Conservation (phyloP, 2,329 filamentous ascomycete genomes). For the Trichothecium roseum region DNA sequence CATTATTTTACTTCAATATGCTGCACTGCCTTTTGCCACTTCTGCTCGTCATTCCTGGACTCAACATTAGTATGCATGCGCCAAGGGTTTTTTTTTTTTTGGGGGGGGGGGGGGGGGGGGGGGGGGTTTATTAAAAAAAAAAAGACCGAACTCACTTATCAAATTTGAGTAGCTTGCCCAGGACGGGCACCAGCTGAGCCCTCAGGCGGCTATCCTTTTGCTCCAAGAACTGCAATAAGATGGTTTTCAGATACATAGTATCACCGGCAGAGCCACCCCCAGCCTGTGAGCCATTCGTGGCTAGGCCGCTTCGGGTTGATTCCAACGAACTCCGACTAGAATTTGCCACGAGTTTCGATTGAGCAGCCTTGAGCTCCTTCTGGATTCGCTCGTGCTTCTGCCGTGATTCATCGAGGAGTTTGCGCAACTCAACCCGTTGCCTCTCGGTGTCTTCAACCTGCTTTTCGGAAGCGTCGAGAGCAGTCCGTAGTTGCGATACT, state of each 20-base stretch:
- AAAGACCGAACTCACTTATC: slow-evolving; percentile 48
- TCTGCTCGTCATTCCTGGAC: slow-evolving; percentile 60
- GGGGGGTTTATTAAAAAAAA: not conserved
- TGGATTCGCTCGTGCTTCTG: slow-evolving; percentile 69
- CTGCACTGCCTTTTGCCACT: slow-evolving; percentile 70
- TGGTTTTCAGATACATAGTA: slow-evolving; percentile 66
- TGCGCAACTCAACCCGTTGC: slow-evolving; percentile 66
- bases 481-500: slow-evolving; percentile 66
- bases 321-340: slow-evolving; percentile 33
- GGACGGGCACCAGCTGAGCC: slow-evolving; percentile 64
- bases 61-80: not conserved
- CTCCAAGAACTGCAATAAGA: slow-evolving; percentile 71
- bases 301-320: slow-evolving; percentile 21
- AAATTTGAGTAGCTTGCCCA: slow-evolving; percentile 67
- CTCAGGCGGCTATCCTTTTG: slow-evolving; percentile 69
- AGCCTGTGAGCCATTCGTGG: slow-evolving; percentile 15
- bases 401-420: slow-evolving; percentile 68
- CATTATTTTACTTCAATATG: slow-evolving; percentile 28
- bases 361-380: slow-evolving; percentile 49
- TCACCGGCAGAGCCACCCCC: slow-evolving; percentile 25
- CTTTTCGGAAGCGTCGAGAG: slow-evolving; percentile 78
- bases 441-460: slow-evolving; percentile 76
- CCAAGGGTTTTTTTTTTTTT: no score
- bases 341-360: slow-evolving; percentile 32
- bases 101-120: no score